Base-by-base conservation (phyloP, 106 monocot species). In the Posidonia australis region DNA sequence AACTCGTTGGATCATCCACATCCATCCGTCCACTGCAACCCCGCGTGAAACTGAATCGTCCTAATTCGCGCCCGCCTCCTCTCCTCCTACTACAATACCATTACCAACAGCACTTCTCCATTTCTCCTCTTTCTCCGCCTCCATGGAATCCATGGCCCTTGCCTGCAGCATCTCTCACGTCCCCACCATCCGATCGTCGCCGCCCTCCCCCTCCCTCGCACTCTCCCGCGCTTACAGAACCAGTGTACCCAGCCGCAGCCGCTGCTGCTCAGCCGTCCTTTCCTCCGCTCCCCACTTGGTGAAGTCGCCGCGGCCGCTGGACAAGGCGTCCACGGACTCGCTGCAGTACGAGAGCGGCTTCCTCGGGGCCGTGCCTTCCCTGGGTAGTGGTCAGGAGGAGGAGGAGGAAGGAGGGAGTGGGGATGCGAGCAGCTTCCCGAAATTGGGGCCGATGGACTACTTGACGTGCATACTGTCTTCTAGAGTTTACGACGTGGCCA, bases 401-500 rank as follows among this genome's bases (percentile, higher is more conserved):
- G 57, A 13, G 20, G 62, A 26, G 70, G 26, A 20, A 65, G 58
- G n/a, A 26, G 74, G 82, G 48, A 74, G 2, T 36, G 36, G 5
- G 36, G 7, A 4, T 36, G 36, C 36, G 36, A 2, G 36, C 36
- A 36, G 5, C 36, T 36, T 36, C 36, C 36, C 36, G 36, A 36
- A 7, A 7, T 36, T 36, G 36, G 36, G 36, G 36, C 36, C 36
- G 36, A 36, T 92, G 82, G 77, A 69, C 46, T 87, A 92, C 60
- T 66, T 92, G 13, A 80, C 88, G 0, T 57, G 64, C 41, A 82
- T 86, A 22, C 75, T 94, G 0, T 69, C 83, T 26, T 94, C 94
- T 23, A 81, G 63, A 71, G 94, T 84, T 48, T 94, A 94, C 61
- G 94, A 94, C 22, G 94, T 94, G 14, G 90, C 89, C 9, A 77